Conservation (phyloP, 78 protist species). For the Dictyostelium firmibasis region DNA sequence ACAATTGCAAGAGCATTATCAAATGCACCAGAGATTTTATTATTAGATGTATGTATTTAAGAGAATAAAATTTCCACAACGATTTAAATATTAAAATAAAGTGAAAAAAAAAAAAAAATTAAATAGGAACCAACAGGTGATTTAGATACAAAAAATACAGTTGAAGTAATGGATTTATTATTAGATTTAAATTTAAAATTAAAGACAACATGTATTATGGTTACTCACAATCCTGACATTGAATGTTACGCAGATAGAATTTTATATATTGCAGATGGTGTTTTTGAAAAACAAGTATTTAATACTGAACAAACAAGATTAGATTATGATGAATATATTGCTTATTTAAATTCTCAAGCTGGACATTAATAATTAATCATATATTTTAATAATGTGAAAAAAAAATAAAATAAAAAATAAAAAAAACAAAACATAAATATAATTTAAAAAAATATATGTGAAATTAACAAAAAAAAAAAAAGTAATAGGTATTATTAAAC, state of each 20-base stretch:
- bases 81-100: no score
- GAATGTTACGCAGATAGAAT: constrained; percentile 97
- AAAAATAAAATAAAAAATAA: background rate
- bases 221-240: constrained; percentile 95
- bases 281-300: constrained; percentile 82
- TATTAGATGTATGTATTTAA: constrained; percentile 86
- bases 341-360: constrained; percentile 57
- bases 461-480: background rate
- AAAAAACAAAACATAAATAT: no score
- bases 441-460: no score
- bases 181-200: constrained; percentile 85
- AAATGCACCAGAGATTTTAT: constrained; percentile 92
- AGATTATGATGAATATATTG: constrained; percentile 80
- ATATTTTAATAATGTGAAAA: background rate
- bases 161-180: constrained; percentile 95
- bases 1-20: constrained; percentile 96
- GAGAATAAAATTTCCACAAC: no score
- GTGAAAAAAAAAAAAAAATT: no score
- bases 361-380: constrained; percentile 7
- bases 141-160: constrained; percentile 92
- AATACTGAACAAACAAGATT: constrained; percentile 88
- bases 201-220: constrained; percentile 94
- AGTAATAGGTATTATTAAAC: no score
- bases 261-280: constrained; percentile 91
- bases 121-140: constrained; percentile 94